Base-by-base conservation (phyloP, 78 protist genomes). In the Dictyostelium citrinum region DNA sequence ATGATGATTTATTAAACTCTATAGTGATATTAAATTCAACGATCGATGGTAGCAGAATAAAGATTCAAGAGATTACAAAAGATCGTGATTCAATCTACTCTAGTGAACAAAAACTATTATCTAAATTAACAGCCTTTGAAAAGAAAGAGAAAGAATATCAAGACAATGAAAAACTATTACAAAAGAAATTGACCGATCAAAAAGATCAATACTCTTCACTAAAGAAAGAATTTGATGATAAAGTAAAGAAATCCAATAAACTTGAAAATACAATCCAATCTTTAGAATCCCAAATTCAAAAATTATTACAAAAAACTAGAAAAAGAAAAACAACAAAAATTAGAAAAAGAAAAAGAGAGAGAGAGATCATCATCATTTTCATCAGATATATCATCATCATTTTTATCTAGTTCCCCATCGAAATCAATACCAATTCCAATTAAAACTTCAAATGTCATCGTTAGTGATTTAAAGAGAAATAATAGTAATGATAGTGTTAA, bases 171-270 rank as follows among this genome's bases (percentile, higher is more conserved):
- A 78, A 77, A 74, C 68, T 5, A 46, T 49, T 46, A 8, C 14
- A 33, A 5, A 72, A 88, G 16, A 88, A 76, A 29, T 20, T 88
- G 7, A 1, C 27, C 2, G 93, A 88, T 10, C 55, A 35, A 6
- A 88, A 77, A 49, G 93, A 77, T 24, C 70, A 33, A 17, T 39
- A 27, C 20, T 11, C 27, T 3, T 2, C 35, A 3, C 49, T 76
- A 11, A 76, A 78, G 70, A 77, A 49, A 35, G 93, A 88, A 10
- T 17, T 35, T 37, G 93, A 88, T 14, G 93, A 88, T 3, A 58
- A 46, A 22, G 24, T 60, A 31, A 88, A 88, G 37, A 43, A 82
- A 29, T 24, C 70, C 1, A 20, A 2, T 39, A 88, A 88, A 46
- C 37, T 67, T 20, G 92, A 86, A 9, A 49, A 55, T 33, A 76